A percentile compares a stretch with the other conserved stretches of the same genome.
Conservation (phyloP, 495 filamentous ascomycete species). For the Annulohypoxylon nitens region DNA sequence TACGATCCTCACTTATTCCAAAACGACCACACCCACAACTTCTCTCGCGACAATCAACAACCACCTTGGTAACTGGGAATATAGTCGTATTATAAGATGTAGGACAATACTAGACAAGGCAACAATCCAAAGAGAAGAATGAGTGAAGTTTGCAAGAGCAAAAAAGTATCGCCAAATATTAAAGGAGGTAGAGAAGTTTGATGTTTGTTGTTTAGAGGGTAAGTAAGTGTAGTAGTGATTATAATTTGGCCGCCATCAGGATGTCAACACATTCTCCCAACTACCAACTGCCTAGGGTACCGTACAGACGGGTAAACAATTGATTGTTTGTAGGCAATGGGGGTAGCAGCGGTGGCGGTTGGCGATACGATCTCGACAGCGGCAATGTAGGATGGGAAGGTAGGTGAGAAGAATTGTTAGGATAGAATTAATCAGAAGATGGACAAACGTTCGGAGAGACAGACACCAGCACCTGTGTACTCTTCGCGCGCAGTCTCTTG, state of each 20-base stretch:
- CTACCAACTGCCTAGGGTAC: slow-evolving; percentile 27
- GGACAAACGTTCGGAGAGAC: slow-evolving; percentile 43
- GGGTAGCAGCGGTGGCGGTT: slow-evolving; percentile 41
- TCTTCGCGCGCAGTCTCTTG: slow-evolving; percentile 37
- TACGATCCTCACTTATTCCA: slow-evolving; percentile 30
- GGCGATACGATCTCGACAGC: slow-evolving; percentile 37
- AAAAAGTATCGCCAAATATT: slow-evolving; percentile 25
- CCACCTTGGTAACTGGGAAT: slow-evolving; percentile 16
- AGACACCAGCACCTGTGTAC: slow-evolving; percentile 47
- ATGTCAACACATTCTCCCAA: slow-evolving; percentile 32
- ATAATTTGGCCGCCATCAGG: slow-evolving; percentile 34
- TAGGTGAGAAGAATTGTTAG: slow-evolving; percentile 43
- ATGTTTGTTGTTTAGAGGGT: slow-evolving; percentile 19
- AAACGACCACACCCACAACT: slow-evolving; percentile 32
- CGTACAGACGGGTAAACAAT: slow-evolving; percentile 26
- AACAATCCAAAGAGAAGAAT: slow-evolving; percentile 25
- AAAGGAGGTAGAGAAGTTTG: slow-evolving; percentile 23
- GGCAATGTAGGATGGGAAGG: slow-evolving; percentile 42
- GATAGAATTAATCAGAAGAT: slow-evolving; percentile 44
- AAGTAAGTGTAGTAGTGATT: slow-evolving; percentile 1
- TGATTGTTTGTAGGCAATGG: slow-evolving; percentile 21
- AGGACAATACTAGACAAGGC: slow-evolving; percentile 9
- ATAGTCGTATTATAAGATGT: slow-evolving; percentile 9
- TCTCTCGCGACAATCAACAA: slow-evolving; percentile 28
- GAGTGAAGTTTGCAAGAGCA: slow-evolving; percentile 28